Conservation (phyloP, 140 eudicot genomes). For the Flaveria floridana region DNA sequence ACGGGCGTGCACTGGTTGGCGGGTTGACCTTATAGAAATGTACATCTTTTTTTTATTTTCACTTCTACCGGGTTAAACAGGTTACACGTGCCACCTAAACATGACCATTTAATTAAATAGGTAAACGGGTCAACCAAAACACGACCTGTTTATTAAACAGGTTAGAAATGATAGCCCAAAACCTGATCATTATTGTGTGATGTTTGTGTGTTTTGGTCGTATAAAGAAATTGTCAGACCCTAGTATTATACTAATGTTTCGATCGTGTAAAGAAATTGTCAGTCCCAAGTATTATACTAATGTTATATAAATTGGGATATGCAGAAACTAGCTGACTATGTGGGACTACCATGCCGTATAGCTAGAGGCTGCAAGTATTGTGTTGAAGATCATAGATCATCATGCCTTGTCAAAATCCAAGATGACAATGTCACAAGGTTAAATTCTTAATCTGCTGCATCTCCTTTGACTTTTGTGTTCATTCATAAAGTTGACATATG, state of each 20-base stretch:
- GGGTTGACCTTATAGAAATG: not conserved
- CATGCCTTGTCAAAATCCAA: conserved; percentile 76
- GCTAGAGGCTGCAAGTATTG: conserved; percentile 97
- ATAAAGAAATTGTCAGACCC: no score
- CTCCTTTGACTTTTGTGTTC: not conserved
- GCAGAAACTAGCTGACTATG: conserved; percentile 88
- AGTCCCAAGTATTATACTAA: conserved; percentile 15
- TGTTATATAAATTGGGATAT: conserved; percentile 4
- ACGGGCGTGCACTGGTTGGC: not conserved
- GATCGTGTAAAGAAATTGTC: not conserved
- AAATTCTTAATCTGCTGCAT: not conserved
- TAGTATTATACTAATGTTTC: no score
- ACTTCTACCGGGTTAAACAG: not conserved
- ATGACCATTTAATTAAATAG: not conserved
- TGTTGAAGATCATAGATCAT: conserved; percentile 73
- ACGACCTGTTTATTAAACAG: not conserved
- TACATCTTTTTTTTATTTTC: not conserved
- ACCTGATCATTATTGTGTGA: not conserved
- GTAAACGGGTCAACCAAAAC: not conserved
- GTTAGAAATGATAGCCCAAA: not conserved
- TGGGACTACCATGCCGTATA: conserved; percentile 95
- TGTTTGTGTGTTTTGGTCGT: not conserved
- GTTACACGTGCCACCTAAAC: not conserved
- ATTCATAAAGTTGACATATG: conserved; percentile 1
- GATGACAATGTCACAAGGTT: conserved; percentile 65